Percentiles rank a stretch among this genome's conserved stretches.
These are phyloP conservation scores for Talaromyces wortmannii DNA, from an alignment of 495 filamentous ascomycete genomes.

Conservation along the genomic window DNA sequence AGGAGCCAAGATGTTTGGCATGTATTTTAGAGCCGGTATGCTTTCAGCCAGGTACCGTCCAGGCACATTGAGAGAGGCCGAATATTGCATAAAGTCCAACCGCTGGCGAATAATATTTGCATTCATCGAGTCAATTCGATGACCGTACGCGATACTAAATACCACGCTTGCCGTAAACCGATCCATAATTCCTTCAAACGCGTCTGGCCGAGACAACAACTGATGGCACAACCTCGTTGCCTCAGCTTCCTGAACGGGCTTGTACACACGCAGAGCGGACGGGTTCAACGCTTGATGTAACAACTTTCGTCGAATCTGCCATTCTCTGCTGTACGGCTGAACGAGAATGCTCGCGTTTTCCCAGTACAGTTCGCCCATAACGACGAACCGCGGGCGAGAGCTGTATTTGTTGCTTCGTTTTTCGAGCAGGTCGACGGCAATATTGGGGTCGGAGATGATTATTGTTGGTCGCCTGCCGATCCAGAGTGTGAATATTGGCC, in stretches of 20 bases:
- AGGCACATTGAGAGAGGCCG: slow-evolving; percentile 12
- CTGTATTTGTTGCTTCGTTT: slow-evolving; percentile 47
- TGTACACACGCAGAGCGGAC: slow-evolving; percentile 40
- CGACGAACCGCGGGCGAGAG: slow-evolving; percentile 46
- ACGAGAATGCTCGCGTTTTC: slow-evolving; percentile 42
- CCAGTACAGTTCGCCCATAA: slow-evolving; percentile 45
- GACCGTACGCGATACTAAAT: slow-evolving; percentile 21
- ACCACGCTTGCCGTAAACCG: slow-evolving; percentile 18
- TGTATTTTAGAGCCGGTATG: slow-evolving; percentile 17
- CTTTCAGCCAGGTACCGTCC: slow-evolving; percentile 18
- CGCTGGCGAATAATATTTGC: slow-evolving; percentile 12
- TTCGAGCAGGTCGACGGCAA: slow-evolving; percentile 52
- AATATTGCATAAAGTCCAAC: slow-evolving; percentile 13
- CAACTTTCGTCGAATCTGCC: slow-evolving; percentile 30
- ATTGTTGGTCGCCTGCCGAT: slow-evolving; percentile 56
- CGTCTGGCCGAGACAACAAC: slow-evolving; percentile 16
- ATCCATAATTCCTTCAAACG: slow-evolving; percentile 13
- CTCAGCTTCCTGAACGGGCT: slow-evolving; percentile 34
- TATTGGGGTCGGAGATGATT: slow-evolving; percentile 53
- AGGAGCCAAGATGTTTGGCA: slow-evolving; percentile 16
- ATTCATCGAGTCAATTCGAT: slow-evolving; percentile 16
- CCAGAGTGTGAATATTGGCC: slow-evolving; percentile 57
- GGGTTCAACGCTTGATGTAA: slow-evolving; percentile 35
- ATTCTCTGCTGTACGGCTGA: slow-evolving; percentile 39
- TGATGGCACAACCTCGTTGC: slow-evolving; percentile 22